Base-by-base conservation (phyloP, 2,329 filamentous ascomycete genomes). In the Cercospora nicotianae region DNA sequence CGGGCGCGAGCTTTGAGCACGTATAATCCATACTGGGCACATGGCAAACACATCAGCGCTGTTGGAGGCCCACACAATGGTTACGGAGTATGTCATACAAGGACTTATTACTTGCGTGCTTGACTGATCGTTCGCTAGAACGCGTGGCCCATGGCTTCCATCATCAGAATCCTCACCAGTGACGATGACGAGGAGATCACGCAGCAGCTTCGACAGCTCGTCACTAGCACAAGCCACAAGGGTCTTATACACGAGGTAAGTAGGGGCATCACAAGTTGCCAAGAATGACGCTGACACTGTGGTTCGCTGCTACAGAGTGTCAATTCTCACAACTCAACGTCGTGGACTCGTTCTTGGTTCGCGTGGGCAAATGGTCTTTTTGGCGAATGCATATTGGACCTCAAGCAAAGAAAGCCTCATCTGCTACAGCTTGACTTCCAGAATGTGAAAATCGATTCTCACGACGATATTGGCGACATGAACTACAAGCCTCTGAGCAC, bases 321-420 rank as follows among this genome's bases (percentile, higher is more conserved):
- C 61, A 82, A 82, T 67, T 78, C 76, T n/a, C 82, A 80, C 67
- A 80, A 83, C 68, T 73, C 74, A 48, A 77, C 71, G 8, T 73
- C 79, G 60, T 85, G 80, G 78, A 82, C 81, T 48, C 77, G 83
- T 67, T 81, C 82, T 62, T 84, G 83, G 78, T 84, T 79, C 67
- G 80, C 79, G 6, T 84, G 83, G 83, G 83, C 82, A 45, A 85
- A 72, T 42, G 69, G 70, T 6, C 53, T 72, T 2, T 72, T 72
- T 31, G 70, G 70, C 6, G 64, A 72, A 51, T 65, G 65, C 18
- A 69, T 72, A 36, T 42, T 70, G 30, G 70, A 72, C 59, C 60
- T 72, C n/a, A 67, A 65, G 26, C 51, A 70, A 30, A 51, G 69
- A 16, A 70, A 72, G 58, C 68, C 70, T 10, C 60, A 65, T n/a